Conservation (phyloP, 1,139 yeast species). For the Yamadazyma dendronema region DNA sequence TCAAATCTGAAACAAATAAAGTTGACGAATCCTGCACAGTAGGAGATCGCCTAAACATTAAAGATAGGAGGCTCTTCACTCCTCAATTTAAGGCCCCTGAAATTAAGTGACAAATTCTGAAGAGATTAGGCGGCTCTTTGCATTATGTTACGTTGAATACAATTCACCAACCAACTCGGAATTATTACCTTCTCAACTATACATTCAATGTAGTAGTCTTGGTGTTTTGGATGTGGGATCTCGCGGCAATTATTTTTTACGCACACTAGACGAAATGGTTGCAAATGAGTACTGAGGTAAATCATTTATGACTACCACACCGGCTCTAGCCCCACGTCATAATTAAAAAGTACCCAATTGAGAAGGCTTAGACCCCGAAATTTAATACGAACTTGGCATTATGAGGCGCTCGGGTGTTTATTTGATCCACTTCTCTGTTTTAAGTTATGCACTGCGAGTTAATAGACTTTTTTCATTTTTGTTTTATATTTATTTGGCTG, state of each 20-base stretch:
- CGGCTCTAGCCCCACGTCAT: too few relatives aligned
- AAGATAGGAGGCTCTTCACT: too few relatives aligned
- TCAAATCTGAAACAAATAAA: constrained; percentile 2
- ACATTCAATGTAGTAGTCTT: too few relatives aligned
- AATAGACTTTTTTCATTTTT: background rate
- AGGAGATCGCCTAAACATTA: background rate
- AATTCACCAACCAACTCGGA: too few relatives aligned
- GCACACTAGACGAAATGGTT: background rate
- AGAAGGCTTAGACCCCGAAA: too few relatives aligned
- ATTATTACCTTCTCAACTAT: too few relatives aligned
- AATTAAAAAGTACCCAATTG: too few relatives aligned
- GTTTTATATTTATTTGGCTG: background rate
- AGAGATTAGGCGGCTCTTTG: too few relatives aligned
- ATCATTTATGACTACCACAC: background rate
- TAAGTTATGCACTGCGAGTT: background rate
- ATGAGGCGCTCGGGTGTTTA: background rate
- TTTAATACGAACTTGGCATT: background rate
- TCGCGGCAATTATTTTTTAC: constrained; percentile 1
- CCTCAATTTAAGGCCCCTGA: too few relatives aligned
- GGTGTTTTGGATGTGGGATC: background rate
- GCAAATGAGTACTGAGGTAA: too few relatives aligned
- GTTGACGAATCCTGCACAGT: background rate
- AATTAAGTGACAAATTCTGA: too few relatives aligned
- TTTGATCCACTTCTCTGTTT: background rate
- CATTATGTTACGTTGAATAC: too few relatives aligned